Conservation (phyloP, 2,329 filamentous ascomycete species). For the Endocalyx cinctus region DNA sequence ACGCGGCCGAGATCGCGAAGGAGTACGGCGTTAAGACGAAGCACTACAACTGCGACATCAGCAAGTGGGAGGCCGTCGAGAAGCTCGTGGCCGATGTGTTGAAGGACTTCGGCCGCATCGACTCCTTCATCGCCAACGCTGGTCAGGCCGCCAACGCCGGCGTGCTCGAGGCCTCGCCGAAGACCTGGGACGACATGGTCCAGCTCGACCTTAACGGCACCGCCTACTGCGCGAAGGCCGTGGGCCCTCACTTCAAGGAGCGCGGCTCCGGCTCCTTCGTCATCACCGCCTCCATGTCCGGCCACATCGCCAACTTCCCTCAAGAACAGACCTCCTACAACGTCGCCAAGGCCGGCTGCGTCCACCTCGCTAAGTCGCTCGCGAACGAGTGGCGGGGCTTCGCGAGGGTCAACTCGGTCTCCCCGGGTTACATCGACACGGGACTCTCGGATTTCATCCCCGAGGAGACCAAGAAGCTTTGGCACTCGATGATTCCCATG, state of each 20-base stretch:
- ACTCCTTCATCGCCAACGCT: constrained; percentile 15
- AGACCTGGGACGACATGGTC: constrained; percentile 7
- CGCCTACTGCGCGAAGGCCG: constrained; percentile 13
- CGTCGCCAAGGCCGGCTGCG: constrained; percentile 50
- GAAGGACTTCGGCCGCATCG: constrained; percentile 53
- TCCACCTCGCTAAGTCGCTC: constrained; percentile 51
- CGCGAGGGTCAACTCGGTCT: constrained; percentile 52
- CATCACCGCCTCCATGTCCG: constrained; percentile 35
- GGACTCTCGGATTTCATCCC: constrained; percentile 7
- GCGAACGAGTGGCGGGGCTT: constrained; percentile 55
- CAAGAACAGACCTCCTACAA: constrained; percentile 54
- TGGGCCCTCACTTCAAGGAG: constrained; percentile 14
- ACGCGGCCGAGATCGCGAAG: constrained; percentile 58
- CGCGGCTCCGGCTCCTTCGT: constrained; percentile 17
- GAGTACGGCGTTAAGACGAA: constrained; percentile 63
- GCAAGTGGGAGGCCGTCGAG: constrained; percentile 45
- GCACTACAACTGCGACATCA: constrained; percentile 54
- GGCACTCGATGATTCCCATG: constrained; percentile 14
- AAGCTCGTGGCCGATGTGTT: constrained; percentile 57
- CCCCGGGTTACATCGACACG: constrained; percentile 51
- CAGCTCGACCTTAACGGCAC: constrained; percentile 12
- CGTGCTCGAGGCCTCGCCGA: constrained; percentile 12
- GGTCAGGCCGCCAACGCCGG: constrained; percentile 8
- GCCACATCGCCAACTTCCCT: constrained; percentile 46
- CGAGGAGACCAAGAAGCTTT: constrained; percentile 13